A percentile compares a stretch with the other conserved stretches of the same genome.
These are phyloP conservation scores for Auricularia heimuer DNA, from an alignment of 768 basidiomycete species.

Conservation along the genomic window DNA sequence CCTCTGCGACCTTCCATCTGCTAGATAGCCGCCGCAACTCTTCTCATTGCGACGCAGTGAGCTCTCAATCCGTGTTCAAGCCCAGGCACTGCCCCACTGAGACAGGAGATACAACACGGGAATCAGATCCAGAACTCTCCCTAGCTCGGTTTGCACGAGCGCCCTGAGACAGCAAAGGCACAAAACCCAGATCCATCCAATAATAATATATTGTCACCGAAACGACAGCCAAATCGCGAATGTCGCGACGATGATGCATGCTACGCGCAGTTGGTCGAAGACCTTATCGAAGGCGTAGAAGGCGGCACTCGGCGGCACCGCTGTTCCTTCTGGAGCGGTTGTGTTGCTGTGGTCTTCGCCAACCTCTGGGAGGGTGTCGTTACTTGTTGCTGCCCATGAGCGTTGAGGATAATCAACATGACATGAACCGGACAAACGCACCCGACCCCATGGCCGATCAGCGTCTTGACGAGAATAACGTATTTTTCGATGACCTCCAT, in stretches of 20 bases:
- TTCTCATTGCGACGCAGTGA: neutral
- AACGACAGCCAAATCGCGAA: neutral
- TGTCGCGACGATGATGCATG: neutral
- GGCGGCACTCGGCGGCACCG: neutral
- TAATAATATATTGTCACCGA: neutral
- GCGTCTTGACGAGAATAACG: neutral
- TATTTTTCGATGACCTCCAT: constrained; percentile 3
- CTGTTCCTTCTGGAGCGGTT: neutral
- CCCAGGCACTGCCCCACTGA: neutral
- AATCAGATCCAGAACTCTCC: neutral
- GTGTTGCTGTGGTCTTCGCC: neutral
- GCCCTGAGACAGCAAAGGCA: neutral
- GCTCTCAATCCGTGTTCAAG: neutral
- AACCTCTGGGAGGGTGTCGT: neutral
- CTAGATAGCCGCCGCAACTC: neutral
- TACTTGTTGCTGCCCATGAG: constrained; percentile 1
- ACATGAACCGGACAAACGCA: neutral
- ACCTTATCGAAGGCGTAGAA: neutral
- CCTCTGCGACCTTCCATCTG: too few relatives aligned
- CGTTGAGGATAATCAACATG: neutral
- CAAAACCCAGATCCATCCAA: neutral
- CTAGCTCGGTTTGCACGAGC: neutral
- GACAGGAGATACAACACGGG: neutral
- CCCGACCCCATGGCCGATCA: neutral
- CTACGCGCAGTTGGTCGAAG: neutral